Percentiles rank a stretch among this genome's conserved stretches.
These are phyloP conservation scores for Saccharomyces hybrid DNA, from an alignment of 1,139 yeast genomes.

Conservation along the genomic window DNA sequence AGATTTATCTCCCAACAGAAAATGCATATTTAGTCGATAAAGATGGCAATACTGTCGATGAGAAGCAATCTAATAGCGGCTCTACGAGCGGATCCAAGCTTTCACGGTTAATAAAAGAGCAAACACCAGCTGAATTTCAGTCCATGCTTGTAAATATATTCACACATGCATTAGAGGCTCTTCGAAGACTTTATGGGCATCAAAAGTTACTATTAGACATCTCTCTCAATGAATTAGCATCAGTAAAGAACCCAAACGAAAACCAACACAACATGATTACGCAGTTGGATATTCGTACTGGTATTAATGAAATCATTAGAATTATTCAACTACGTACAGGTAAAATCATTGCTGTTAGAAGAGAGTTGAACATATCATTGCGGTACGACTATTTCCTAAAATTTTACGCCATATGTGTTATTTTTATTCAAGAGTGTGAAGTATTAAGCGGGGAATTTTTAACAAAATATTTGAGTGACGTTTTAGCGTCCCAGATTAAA, in stretches of 20 bases:
- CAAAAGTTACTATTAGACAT: slow-evolving; percentile 72
- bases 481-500: slow-evolving; percentile 59
- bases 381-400: slow-evolving; percentile 51
- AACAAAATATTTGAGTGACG: slow-evolving; percentile 57
- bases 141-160: slow-evolving; percentile 57
- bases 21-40: slow-evolving; percentile 8
- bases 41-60: slow-evolving; percentile 22
- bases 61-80: background rate
- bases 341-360: slow-evolving; percentile 69
- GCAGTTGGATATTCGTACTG: slow-evolving; percentile 53
- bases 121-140: slow-evolving; percentile 70
- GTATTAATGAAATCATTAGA: slow-evolving; percentile 54
- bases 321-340: slow-evolving; percentile 71
- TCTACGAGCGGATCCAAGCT: slow-evolving; percentile 32
- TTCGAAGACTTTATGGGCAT: slow-evolving; percentile 66
- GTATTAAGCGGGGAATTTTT: slow-evolving; percentile 67
- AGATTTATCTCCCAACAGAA: slow-evolving; percentile 49
- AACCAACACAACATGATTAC: slow-evolving; percentile 38
- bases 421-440: slow-evolving; percentile 80
- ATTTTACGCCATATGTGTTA: slow-evolving; percentile 57
- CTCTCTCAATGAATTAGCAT: slow-evolving; percentile 48
- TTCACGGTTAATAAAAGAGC: slow-evolving; percentile 51
- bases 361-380: slow-evolving; percentile 58
- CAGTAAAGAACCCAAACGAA: slow-evolving; percentile 22
- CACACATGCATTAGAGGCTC: slow-evolving; percentile 59